phyloP scores from a whole-genome alignment of 116 monocot genomes.

The Iris pallida region DNA sequence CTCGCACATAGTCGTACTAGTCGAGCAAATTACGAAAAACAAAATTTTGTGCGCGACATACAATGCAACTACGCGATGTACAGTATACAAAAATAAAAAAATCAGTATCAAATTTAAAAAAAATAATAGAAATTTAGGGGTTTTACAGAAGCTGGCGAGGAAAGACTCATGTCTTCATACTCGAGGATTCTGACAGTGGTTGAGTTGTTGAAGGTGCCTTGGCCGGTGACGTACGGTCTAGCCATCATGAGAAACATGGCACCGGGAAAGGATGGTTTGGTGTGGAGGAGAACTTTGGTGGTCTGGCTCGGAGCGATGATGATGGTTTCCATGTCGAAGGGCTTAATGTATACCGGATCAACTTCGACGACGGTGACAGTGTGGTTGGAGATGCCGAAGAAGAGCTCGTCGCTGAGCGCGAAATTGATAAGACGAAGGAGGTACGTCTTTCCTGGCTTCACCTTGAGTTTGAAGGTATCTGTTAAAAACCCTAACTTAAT shows the following conservation, averaged over 20 bases:
- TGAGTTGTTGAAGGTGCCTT: slow-evolving; percentile 29
- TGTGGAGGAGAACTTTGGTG: slow-evolving; percentile 28
- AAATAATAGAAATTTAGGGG: too few relatives aligned
- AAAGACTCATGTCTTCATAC: background rate
- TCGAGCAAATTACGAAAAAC: too few relatives aligned
- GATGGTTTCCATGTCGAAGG: slow-evolving; percentile 7
- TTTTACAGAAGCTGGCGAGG: background rate
- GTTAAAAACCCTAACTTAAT: background rate
- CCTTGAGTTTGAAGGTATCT: slow-evolving; percentile 36
- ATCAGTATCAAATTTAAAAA: too few relatives aligned
- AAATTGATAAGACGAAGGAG: slow-evolving; percentile 19
- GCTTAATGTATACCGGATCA: slow-evolving; percentile 21
- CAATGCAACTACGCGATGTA: too few relatives aligned
- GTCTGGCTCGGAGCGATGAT: slow-evolving; percentile 33
- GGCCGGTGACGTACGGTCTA: slow-evolving; percentile 27
- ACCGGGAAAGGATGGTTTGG: slow-evolving; percentile 3
- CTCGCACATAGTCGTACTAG: too few relatives aligned
- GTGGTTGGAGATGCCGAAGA: slow-evolving; percentile 41
- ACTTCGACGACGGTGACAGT: slow-evolving; percentile 30
- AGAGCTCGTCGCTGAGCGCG: slow-evolving; percentile 36
- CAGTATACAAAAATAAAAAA: too few relatives aligned
- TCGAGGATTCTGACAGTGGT: slow-evolving; percentile 26
- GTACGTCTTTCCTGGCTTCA: slow-evolving; percentile 31
- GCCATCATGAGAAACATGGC: slow-evolving; percentile 28
- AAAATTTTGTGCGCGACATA: too few relatives aligned